phyloP scores from a whole-genome alignment of 2,329 filamentous ascomycete species.

The Camillea tinctor region DNA sequence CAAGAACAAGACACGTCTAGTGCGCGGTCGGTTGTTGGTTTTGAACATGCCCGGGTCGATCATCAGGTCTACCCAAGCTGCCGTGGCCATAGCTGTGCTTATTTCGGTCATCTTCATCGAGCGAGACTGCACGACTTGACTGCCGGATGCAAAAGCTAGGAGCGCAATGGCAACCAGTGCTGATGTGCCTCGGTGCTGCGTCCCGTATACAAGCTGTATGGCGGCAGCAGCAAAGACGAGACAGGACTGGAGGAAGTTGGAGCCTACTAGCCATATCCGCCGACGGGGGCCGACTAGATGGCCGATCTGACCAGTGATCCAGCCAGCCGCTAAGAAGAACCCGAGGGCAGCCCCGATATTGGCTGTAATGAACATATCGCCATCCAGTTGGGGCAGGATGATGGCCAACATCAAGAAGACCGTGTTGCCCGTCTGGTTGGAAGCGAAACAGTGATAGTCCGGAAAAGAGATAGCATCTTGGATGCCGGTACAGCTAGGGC shows the following conservation, averaged over 20 bases:
- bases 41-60: constrained; percentile 52
- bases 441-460: constrained; percentile 61
- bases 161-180: constrained; percentile 48
- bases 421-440: constrained; percentile 66
- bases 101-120: constrained; percentile 59
- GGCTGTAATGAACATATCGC: constrained; percentile 48
- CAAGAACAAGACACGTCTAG: constrained; percentile 50
- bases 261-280: constrained; percentile 53
- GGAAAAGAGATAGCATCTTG: constrained; percentile 61
- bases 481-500: constrained; percentile 44
- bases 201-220: constrained; percentile 44
- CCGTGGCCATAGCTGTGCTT: constrained; percentile 63
- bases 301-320: constrained; percentile 55
- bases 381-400: constrained; percentile 45
- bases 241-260: constrained; percentile 53
- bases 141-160: constrained; percentile 55
- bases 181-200: constrained; percentile 33
- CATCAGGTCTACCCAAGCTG: constrained; percentile 59
- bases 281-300: constrained; percentile 50
- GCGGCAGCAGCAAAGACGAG: constrained; percentile 54
- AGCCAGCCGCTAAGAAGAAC: constrained; percentile 55
- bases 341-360: constrained; percentile 57
- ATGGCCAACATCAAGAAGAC: constrained; percentile 56
- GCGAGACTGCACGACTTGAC: constrained; percentile 58
- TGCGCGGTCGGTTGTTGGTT: constrained; percentile 47